These are phyloP conservation scores for Orbilia javanica DNA, from an alignment of 2,329 filamentous ascomycete species.

Conservation along the genomic window DNA sequence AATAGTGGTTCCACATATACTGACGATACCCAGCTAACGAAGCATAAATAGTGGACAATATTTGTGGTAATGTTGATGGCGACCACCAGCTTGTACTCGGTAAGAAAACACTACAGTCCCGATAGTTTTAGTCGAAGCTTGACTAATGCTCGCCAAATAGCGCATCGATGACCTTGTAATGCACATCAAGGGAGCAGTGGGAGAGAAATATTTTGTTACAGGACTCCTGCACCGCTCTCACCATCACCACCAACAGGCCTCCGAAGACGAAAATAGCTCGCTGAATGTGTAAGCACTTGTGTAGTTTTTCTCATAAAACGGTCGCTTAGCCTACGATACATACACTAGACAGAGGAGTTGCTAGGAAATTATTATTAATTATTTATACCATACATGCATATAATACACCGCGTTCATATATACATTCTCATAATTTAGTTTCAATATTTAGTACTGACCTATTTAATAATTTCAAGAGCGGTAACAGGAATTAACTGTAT, in stretches of 20 bases:
- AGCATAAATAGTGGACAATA: conserved; percentile 28
- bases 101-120: conserved; percentile 3
- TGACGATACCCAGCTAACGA: conserved; percentile 1
- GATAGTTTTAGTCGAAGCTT: neutral
- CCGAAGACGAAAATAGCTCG: neutral
- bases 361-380: too few relatives aligned
- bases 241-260: conserved; percentile 12
- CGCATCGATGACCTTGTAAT: conserved; percentile 58
- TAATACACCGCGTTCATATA: too few relatives aligned
- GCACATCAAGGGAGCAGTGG: conserved; percentile 46
- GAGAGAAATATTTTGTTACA: conserved; percentile 41
- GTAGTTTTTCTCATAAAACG: too few relatives aligned
- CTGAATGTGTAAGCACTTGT: neutral
- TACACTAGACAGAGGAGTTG: neutral
- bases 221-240: conserved; percentile 32
- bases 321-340: too few relatives aligned
- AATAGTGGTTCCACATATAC: neutral
- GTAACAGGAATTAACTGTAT: too few relatives aligned
- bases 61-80: conserved; percentile 50
- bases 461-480: too few relatives aligned
- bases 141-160: conserved; percentile 12
- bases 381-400: too few relatives aligned
- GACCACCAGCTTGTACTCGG: conserved; percentile 49
- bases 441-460: too few relatives aligned
- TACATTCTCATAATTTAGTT: too few relatives aligned